These are phyloP conservation scores for Alternaria rosae DNA, from an alignment of 2,329 filamentous ascomycete species.

Conservation along the genomic window DNA sequence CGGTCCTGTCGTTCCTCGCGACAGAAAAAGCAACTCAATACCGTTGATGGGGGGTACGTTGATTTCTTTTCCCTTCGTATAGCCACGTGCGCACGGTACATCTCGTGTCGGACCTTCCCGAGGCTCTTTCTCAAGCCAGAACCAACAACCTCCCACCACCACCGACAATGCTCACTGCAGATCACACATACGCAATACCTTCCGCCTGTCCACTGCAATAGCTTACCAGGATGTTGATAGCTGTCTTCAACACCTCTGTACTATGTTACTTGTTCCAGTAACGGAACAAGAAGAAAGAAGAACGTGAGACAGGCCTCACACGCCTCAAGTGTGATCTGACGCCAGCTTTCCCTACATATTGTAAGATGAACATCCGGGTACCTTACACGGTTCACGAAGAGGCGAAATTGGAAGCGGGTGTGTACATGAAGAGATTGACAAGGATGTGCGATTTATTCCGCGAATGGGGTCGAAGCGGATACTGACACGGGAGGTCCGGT, in stretches of 20 bases:
- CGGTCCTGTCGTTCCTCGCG: not conserved
- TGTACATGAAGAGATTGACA: not conserved
- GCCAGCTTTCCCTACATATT: conserved; percentile 8
- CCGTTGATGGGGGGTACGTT: not conserved
- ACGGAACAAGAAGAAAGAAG: conserved; percentile 7
- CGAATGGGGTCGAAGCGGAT: conserved; percentile 14
- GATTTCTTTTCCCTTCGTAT: not conserved
- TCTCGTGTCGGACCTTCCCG: not conserved
- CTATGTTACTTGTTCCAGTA: conserved; percentile 22
- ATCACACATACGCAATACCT: conserved; percentile 2
- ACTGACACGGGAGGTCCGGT: not conserved
- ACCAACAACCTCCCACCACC: conserved; percentile 5
- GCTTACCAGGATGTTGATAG: conserved; percentile 29
- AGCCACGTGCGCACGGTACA: not conserved
- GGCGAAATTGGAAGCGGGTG: conserved; percentile 5
- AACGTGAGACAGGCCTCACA: conserved; percentile 13
- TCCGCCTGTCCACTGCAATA: conserved; percentile 18
- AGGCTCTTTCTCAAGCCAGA: not conserved
- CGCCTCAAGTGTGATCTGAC: conserved; percentile 12
- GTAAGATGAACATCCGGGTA: not conserved
- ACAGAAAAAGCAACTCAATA: not conserved
- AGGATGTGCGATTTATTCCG: conserved; percentile 9
- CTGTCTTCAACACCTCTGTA: conserved; percentile 23
- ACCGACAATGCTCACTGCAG: conserved; percentile 9
- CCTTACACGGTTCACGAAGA: not conserved